Conservation (phyloP, 805 yeast species). For the Saccharomycopsis olivae region DNA sequence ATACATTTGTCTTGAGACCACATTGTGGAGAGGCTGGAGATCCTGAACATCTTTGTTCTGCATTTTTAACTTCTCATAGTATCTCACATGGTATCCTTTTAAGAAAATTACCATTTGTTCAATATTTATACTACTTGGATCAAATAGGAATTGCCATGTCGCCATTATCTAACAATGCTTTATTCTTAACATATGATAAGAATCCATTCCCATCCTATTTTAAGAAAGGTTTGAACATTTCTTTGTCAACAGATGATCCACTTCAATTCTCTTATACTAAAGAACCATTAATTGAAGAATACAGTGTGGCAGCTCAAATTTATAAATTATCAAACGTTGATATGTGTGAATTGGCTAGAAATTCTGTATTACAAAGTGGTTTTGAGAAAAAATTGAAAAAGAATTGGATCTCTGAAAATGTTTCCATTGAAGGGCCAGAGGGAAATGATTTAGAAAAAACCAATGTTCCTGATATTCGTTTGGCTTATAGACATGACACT, state of each 20-base stretch:
- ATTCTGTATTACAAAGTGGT: slow-evolving; percentile 90
- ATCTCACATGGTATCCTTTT: slow-evolving; percentile 92
- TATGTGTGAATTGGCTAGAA: slow-evolving; percentile 92
- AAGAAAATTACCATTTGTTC: slow-evolving; percentile 91
- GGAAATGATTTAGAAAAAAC: slow-evolving; percentile 91
- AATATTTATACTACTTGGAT: slow-evolving; percentile 84
- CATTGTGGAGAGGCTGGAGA: slow-evolving; percentile 99
- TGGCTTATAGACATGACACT: slow-evolving; percentile 77
- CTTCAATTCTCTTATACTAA: slow-evolving; percentile 93
- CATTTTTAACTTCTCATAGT: slow-evolving; percentile 82
- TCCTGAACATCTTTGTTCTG: slow-evolving; percentile 89
- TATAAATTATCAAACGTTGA: slow-evolving; percentile 90
- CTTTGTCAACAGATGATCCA: slow-evolving; percentile 95
- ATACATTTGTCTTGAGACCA: slow-evolving; percentile 90
- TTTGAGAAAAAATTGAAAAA: slow-evolving; percentile 78
- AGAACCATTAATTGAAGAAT: slow-evolving; percentile 95
- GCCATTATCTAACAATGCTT: slow-evolving; percentile 91
- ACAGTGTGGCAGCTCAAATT: slow-evolving; percentile 96
- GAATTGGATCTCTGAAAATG: slow-evolving; percentile 43
- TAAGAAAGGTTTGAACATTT: slow-evolving; percentile 87
- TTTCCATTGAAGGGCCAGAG: slow-evolving; percentile 34
- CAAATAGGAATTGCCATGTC: slow-evolving; percentile 98
- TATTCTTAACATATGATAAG: slow-evolving; percentile 91
- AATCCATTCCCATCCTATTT: slow-evolving; percentile 90
- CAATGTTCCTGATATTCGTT: slow-evolving; percentile 86